phyloP scores from a whole-genome alignment of 768 basidiomycete species.

The Cystobasidium ongulense region DNA sequence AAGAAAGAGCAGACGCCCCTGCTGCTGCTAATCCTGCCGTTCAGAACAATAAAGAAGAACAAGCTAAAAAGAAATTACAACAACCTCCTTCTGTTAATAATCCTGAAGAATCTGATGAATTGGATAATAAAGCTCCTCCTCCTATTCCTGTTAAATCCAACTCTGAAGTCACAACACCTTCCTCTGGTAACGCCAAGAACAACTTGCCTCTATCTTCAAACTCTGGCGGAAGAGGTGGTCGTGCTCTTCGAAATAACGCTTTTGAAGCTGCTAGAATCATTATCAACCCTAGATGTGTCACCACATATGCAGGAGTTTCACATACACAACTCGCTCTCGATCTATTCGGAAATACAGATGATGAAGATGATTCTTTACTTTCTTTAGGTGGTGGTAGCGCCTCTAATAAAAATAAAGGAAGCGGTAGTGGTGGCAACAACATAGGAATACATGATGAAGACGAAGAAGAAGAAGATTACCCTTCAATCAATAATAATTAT shows the following conservation, averaged over 20 bases:
- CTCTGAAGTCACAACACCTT: too few species aligned
- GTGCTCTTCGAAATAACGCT: slow-evolving; percentile 37
- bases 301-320: slow-evolving; percentile 93
- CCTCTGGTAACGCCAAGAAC: neutral
- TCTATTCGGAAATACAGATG: slow-evolving; percentile 75
- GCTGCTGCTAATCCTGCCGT: slow-evolving; percentile 19
- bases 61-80: neutral
- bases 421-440: slow-evolving; percentile 1
- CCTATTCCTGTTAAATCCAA: neutral
- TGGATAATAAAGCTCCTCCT: slow-evolving; percentile 21
- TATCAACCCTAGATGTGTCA: slow-evolving; percentile 92
- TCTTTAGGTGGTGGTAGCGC: neutral
- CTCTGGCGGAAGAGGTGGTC: neutral
- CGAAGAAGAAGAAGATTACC: neutral
- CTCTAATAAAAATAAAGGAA: slow-evolving; percentile 2
- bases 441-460: slow-evolving; percentile 44
- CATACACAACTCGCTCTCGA: slow-evolving; percentile 93
- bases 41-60: neutral
- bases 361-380: slow-evolving; percentile 48
- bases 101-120: slow-evolving; percentile 34
- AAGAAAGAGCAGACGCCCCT: slow-evolving; percentile 20
- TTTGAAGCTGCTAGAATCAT: slow-evolving; percentile 52
- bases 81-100: slow-evolving; percentile 22
- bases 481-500: neutral
- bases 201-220: neutral